Conservation (phyloP, 805 yeast species). For the Citeromyces nyonsensis region DNA sequence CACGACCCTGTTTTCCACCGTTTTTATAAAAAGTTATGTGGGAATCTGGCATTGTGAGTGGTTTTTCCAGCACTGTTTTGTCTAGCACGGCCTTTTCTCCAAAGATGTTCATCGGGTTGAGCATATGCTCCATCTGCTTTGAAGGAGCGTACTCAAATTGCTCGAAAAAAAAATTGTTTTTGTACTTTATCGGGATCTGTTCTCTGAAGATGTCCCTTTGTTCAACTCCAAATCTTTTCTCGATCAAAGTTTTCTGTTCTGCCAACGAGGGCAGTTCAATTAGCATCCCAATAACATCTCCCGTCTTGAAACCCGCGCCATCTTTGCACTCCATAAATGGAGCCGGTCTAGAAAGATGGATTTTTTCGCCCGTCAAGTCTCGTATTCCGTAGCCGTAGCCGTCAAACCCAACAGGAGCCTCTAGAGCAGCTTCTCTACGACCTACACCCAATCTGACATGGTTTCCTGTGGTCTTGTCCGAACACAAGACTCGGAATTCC, state of each 20-base stretch:
- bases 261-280: constrained; percentile 47
- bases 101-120: constrained; percentile 56
- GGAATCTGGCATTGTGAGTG: constrained; percentile 39
- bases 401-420: constrained; percentile 93
- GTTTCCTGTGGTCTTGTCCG: constrained; percentile 10
- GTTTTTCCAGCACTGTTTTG: constrained; percentile 20
- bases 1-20: constrained; percentile 51
- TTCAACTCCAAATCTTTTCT: constrained; percentile 12
- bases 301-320: constrained; percentile 36
- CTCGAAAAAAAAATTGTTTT: constrained; percentile 66
- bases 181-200: constrained; percentile 76
- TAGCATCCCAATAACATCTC: constrained; percentile 75
- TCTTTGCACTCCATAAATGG: constrained; percentile 26
- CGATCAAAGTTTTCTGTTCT: constrained; percentile 25
- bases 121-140: constrained; percentile 55
- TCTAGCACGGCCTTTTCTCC: constrained; percentile 54
- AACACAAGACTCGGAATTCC: constrained; percentile 49
- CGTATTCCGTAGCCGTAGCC: constrained; percentile 87
- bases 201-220: constrained; percentile 49
- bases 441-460: constrained; percentile 79
- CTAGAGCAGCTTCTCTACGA: constrained; percentile 75
- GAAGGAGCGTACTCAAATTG: constrained; percentile 66
- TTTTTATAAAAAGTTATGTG: constrained; percentile 60
- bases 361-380: constrained; percentile 59
- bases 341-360: constrained; percentile 60